Conservation (phyloP, 805 yeast species). For the Pichia thaimueangensis region DNA sequence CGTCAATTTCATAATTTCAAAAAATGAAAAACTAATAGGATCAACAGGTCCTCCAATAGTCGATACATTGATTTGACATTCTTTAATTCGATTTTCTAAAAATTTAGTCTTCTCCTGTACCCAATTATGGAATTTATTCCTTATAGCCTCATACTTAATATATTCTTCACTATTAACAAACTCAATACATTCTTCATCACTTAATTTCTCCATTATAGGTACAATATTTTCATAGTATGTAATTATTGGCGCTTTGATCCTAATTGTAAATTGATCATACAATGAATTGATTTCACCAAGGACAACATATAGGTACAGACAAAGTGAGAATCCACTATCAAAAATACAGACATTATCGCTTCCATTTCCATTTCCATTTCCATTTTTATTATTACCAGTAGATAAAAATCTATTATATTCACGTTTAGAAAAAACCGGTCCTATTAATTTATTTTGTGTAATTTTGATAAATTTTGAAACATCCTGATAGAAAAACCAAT, state of each 20-base stretch:
- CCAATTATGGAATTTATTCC: constrained; percentile 23
- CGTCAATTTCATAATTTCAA: constrained; percentile 19
- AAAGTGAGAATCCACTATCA: constrained; percentile 17
- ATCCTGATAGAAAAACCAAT: constrained; percentile 23
- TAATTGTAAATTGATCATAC: constrained; percentile 12
- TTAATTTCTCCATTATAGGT: constrained; percentile 5
- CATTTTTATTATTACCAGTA: not conserved
- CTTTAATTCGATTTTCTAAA: constrained; percentile 13
- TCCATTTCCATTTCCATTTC: not conserved
- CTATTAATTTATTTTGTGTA: constrained; percentile 16
- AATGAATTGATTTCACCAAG: constrained; percentile 17
- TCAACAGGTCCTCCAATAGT: constrained; percentile 2
- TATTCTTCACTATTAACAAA: constrained; percentile 14
- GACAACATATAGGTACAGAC: constrained; percentile 16
- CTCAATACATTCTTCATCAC: constrained; percentile 8
- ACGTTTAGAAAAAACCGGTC: constrained; percentile 19
- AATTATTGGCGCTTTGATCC: constrained; percentile 8
- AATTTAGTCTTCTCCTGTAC: constrained; percentile 14
- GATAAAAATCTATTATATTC: constrained; percentile 17
- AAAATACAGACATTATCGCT: no score
- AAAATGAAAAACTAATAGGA: constrained; percentile 14
- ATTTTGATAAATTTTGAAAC: constrained; percentile 19
- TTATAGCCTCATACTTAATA: constrained; percentile 14
- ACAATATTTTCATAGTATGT: constrained; percentile 2
- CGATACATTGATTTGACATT: constrained; percentile 12